These are phyloP conservation scores for Allium cepa DNA, from an alignment of 106 monocot genomes.

Conservation along the genomic window DNA sequence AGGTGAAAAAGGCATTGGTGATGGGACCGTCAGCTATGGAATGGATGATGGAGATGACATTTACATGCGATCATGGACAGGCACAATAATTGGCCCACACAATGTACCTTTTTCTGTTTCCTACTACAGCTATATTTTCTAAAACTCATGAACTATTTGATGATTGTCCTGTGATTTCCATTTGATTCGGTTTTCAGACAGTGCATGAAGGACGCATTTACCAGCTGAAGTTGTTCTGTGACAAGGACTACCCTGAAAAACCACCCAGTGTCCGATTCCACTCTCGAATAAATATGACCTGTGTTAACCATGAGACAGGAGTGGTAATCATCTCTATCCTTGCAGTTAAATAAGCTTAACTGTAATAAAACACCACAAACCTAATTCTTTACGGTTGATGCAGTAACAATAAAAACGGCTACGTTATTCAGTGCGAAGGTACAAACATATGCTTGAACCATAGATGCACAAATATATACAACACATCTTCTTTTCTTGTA, in stretches of 20 bases:
- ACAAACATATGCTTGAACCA: no score
- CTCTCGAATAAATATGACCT: constrained; percentile 31
- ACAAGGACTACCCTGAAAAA: constrained; percentile 24
- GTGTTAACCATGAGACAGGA: constrained; percentile 32
- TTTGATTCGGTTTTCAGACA: constrained; percentile 11
- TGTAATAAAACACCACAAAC: no score
- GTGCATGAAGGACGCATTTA: constrained; percentile 32
- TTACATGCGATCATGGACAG: constrained; percentile 30
- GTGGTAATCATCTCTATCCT: constrained; percentile 6
- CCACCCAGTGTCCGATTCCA: constrained; percentile 30
- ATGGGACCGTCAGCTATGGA: constrained; percentile 25
- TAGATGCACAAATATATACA: no score
- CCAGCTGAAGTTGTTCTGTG: constrained; percentile 29
- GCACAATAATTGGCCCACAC: constrained; percentile 32
- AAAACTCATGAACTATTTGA: background rate
- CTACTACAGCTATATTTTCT: background rate
- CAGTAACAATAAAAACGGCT: no score
- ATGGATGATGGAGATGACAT: constrained; percentile 39
- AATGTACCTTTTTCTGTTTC: constrained; percentile 9
- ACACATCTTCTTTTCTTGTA: no score
- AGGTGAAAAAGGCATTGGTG: constrained; percentile 43
- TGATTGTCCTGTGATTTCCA: no score
- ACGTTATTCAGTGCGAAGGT: no score
- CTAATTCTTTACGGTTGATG: no score
- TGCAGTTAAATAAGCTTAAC: no score